Conservation (phyloP, 345 rosid genomes). For the Salix caprea region DNA sequence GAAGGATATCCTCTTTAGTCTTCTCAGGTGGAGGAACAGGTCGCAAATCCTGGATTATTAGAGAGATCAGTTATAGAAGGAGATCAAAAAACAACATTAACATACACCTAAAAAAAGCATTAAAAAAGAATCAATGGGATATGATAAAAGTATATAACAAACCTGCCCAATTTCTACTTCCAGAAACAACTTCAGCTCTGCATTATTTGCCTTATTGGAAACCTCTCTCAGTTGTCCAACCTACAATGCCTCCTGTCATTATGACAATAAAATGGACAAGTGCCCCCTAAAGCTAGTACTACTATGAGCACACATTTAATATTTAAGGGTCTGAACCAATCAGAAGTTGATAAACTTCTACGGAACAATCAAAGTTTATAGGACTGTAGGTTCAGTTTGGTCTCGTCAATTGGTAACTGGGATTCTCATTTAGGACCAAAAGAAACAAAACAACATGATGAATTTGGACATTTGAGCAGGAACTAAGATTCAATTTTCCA, state of each 20-base stretch:
- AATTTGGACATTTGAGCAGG: background rate
- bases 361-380: background rate
- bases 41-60: constrained; percentile 54
- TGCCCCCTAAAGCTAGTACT: background rate
- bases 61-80: background rate
- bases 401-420: background rate
- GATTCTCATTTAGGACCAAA: background rate
- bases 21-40: constrained; percentile 64
- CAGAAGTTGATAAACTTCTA: background rate
- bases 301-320: background rate
- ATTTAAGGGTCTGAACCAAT: background rate
- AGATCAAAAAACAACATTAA: background rate
- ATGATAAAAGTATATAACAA: constrained; percentile 15
- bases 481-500: background rate
- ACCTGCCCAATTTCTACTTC: constrained; percentile 84
- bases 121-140: background rate
- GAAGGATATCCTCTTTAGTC: constrained; percentile 70
- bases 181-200: constrained; percentile 83
- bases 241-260: constrained; percentile 33
- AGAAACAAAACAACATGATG: background rate
- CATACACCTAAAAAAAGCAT: background rate
- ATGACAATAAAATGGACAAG: background rate
- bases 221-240: constrained; percentile 90
- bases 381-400: background rate
- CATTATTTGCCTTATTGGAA: constrained; percentile 68